Evolutionary conservation across 1,284 basidiomycete genomes (phyloP), one percentile per base, ranked within the genome.

Genomic region (Anthracocystis setariae): DNA sequence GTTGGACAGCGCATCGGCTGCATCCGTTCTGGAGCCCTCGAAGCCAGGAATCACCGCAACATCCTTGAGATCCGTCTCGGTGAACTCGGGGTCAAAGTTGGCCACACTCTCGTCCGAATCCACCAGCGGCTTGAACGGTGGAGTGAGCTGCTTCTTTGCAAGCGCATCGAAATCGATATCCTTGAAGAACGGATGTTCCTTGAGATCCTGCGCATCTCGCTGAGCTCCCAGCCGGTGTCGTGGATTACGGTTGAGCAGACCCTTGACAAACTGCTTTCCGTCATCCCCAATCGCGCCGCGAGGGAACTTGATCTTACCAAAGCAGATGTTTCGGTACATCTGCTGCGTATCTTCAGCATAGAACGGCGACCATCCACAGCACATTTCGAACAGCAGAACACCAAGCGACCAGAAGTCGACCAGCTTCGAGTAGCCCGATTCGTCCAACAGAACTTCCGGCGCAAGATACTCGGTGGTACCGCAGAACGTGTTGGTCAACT

Each of bases 321-420:
- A 85, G 50, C 94, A 98, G 76, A 99, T 98, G 86, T 95, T 92
- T 87, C 94, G 94, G 87, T 99, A 99, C 96, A 99, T 99, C 85
- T 97, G 93, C 84, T 99, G 95, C 17, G 94, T 98, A 83, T 98
- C 96, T 80, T 98, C 96, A 15, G 95, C 95, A 82, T 98, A 99
- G 86, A 99, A 99, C 35, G 96, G 96, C 83, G 92, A 94, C 96
- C 96, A 98, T 17, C 96, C 96, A 79, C 96, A 98, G 83, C 95
- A 98, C 96, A 99, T 98, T 53, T 85, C 84, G 58, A 85, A 85
- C 5, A 85, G 73, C 21, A 85, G 67, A 46, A 82, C 81, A 48
- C 94, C 94, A 12, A 98, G 86, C 48, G 91, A 93, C 96, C 96
- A 99, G 83, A 98, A 98, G 83, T 99, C 96, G 74, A 99, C 96